A percentile compares a stretch with the other conserved stretches of the same genome.
Conservation (phyloP, 805 yeast genomes). For the Wickerhamiella musiphila region DNA sequence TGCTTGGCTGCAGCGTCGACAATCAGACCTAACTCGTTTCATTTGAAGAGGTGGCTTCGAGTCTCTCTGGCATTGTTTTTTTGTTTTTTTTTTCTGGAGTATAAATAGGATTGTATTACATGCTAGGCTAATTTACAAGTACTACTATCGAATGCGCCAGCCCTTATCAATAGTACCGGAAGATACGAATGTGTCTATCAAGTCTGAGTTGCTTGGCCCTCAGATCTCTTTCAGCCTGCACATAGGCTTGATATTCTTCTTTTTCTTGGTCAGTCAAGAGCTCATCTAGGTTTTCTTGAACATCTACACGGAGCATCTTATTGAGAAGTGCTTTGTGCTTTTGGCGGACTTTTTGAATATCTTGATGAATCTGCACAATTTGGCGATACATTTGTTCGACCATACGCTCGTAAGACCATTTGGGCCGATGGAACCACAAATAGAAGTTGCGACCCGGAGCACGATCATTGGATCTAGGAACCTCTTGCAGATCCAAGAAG, state of each 20-base stretch:
- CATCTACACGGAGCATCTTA: conserved; percentile 81
- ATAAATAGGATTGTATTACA: neutral
- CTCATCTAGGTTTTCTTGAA: conserved; percentile 62
- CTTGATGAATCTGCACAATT: conserved; percentile 28
- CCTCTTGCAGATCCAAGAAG: conserved; percentile 76
- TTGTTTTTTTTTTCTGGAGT: neutral
- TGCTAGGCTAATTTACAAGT: neutral
- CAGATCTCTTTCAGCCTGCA: conserved; percentile 19
- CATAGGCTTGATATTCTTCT: conserved; percentile 43
- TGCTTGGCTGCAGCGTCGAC: too few species aligned
- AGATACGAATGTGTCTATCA: conserved; percentile 23
- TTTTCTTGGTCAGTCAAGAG: conserved; percentile 59
- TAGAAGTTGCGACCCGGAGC: conserved; percentile 80
- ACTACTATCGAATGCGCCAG: too few species aligned
- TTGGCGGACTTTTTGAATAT: conserved; percentile 26
- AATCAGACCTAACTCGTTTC: too few species aligned
- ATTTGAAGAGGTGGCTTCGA: too few species aligned
- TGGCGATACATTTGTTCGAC: conserved; percentile 32
- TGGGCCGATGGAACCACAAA: conserved; percentile 55
- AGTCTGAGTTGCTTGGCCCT: conserved; percentile 19
- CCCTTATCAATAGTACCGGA: conserved; percentile 21
- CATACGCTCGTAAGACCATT: conserved; percentile 31
- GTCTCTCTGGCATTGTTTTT: too few species aligned
- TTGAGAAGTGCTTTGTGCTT: conserved; percentile 52
- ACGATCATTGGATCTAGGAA: conserved; percentile 80